A percentile compares a stretch with the other conserved stretches of the same genome.
These are phyloP conservation scores for Metrosideros polymorpha DNA, from an alignment of 441 rosid genomes.

Conservation along the genomic window DNA sequence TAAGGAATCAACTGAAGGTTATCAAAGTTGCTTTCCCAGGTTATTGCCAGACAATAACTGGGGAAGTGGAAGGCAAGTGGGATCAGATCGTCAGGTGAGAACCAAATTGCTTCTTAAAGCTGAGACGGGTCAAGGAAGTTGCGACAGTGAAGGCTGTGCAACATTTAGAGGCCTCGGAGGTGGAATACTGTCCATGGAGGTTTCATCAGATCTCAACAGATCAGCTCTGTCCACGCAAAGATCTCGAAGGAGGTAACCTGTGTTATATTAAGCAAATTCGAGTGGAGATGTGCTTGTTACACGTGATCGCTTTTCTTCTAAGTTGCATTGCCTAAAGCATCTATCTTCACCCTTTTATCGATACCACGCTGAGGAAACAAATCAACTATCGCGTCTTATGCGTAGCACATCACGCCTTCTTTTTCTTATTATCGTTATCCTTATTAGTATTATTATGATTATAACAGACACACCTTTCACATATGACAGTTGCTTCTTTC, in stretches of 20 bases:
- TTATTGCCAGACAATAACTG: background rate
- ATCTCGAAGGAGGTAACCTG: background rate
- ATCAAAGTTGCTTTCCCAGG: background rate
- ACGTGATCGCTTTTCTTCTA: background rate
- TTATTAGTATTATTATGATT: background rate
- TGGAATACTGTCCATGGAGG: background rate
- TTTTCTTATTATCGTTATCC: background rate
- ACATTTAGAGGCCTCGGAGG: background rate
- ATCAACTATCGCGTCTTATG: background rate
- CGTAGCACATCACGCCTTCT: background rate
- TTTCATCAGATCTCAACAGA: background rate
- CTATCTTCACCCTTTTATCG: background rate
- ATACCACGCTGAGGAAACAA: background rate
- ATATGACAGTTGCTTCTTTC: background rate
- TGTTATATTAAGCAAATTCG: background rate
- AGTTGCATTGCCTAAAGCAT: background rate
- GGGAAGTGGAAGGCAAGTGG: background rate
- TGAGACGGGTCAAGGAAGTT: background rate
- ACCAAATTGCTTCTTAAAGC: background rate
- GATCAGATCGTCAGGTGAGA: background rate
- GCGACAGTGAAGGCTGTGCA: background rate
- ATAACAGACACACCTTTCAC: background rate
- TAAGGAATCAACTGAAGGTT: background rate
- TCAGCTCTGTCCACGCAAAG: background rate
- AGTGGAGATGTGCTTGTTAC: background rate